Conservation (phyloP, 192 early-diverging fungal species). For the Backusella australiensis region DNA sequence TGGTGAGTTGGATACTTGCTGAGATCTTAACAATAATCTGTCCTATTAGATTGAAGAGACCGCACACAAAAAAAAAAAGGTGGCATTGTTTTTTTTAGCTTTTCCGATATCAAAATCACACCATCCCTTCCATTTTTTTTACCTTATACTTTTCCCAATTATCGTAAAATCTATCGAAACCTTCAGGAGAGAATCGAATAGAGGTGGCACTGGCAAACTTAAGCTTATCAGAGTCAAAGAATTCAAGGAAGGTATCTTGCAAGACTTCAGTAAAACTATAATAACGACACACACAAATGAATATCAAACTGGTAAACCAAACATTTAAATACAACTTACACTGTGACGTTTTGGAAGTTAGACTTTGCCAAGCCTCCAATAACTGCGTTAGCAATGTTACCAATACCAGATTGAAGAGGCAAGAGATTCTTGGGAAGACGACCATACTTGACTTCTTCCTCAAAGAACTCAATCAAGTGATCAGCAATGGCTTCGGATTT, state of each 20-base stretch:
- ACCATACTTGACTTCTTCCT: conserved; percentile 38
- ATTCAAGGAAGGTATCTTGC: conserved; percentile 42
- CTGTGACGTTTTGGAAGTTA: conserved; percentile 33
- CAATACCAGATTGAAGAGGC: conserved; percentile 41
- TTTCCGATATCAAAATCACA: not conserved
- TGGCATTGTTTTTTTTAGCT: not conserved
- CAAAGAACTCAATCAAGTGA: conserved; percentile 40
- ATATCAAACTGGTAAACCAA: not conserved
- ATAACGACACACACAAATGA: not conserved
- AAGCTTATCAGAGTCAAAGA: conserved; percentile 36
- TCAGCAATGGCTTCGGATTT: conserved; percentile 29
- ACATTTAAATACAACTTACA: conserved; percentile 31
- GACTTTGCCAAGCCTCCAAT: conserved; percentile 40
- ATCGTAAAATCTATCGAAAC: conserved; percentile 38
- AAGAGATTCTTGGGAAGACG: conserved; percentile 34
- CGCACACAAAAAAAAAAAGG: not conserved
- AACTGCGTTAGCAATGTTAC: conserved; percentile 43
- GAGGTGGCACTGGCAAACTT: conserved; percentile 35
- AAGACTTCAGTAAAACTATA: conserved; percentile 39
- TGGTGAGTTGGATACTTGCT: conserved; percentile 42
- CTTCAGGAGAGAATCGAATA: conserved; percentile 39
- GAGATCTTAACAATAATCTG: conserved; percentile 33
- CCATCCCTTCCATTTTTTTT: not conserved
- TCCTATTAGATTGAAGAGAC: conserved; percentile 17
- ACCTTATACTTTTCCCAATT: conserved; percentile 37